Evolutionary conservation across 2,329 filamentous ascomycete genomes (phyloP), one percentile per base, ranked within the genome.

Genomic region (Cadophora sp.): DNA sequence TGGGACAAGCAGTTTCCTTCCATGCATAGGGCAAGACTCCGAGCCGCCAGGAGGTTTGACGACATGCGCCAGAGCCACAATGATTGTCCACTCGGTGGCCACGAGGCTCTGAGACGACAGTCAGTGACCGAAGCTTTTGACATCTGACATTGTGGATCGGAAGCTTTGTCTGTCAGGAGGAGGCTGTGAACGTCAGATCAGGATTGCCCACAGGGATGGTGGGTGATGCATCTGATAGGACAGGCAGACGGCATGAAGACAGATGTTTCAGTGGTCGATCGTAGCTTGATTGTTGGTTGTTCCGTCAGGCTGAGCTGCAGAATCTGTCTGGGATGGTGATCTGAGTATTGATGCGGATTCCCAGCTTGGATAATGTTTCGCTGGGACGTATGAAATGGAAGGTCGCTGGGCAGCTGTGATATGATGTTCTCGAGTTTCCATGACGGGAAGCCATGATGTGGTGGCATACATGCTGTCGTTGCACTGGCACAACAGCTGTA

Each of bases 401-500:
- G 5, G 14, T 19, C 56, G 34, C 14, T 37, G 22, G 40, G 19
- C 11, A 48, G 14, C 40, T 31, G 37, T 59, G 11, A 4, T 40
- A 59, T 34, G 14, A 59, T 26, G 4, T n/a, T 43, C 11, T 43
- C 56, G 9, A 48, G 24, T n/a, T 34, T 12, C 27, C 59, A 61
- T 12, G 40, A 43, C 37, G 24, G 27, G 58, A 46, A n/a, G 19
- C 43, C 43, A 31, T 22, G 29, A 40, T 37, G 29, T 43, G 11
- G 27, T 31, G 60, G 60, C 60, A 59, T 59, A 16, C 40, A 63
- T 63, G 61, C 31, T 27, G 48, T 63, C 46, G 61, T 63, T 53
- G 29, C 61, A 63, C 46, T 51, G 29, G 48, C 22, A 62, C 56
- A 7, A 24, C 56, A 59, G n/a, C 29, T 63, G 48, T 51, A 37